Base-by-base conservation (phyloP, 1,284 basidiomycete species). In the Tilletiopsis washingtonensis region DNA sequence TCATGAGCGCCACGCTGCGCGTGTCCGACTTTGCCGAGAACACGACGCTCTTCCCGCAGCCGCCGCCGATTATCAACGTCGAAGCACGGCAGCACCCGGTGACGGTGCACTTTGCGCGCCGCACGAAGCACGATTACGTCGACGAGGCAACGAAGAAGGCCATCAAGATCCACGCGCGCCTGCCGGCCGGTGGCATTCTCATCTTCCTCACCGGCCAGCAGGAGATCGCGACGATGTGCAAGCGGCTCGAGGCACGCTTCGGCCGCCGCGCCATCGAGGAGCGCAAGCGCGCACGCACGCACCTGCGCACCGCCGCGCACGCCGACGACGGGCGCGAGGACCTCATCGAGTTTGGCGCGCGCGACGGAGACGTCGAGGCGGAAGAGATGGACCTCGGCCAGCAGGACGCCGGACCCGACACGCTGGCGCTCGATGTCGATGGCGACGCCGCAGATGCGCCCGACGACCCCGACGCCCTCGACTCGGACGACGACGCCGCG, bases 1-100 rank as follows among this genome's bases (percentile, higher is more conserved):
- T 99, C 76, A 98, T 99, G 94, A 98, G 93, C 37, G 94, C 94
- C 1, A 98, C 94, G 0, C 81, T 98, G 5, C 86, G 91, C 23
- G 85, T 97, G 21, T 82, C 83, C 45, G 94, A 98, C 75, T 98
- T 99, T 67, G 84, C 86, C 1, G 82, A 86, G 56, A 98, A 99
- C 75, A 80, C 77, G 43, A 81, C 81, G 0, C 78, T 99, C 2
- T 99, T 99, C 75, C 59, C 82, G 0, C 78, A 77, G 0, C 82
- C 88, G 4, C 93, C 94, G 14, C 94, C 94, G 0, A 81, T 97
- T 44, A 85, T 98, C 72, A 85, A 83, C 62, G 85, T 98, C 50
- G 79, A 83, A 21, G 87, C 88, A 0, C 85, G 94, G 19, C 93
- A 97, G 74, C 85, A 97, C 75, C 88, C 91, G 0, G 94, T 99